phyloP scores from a whole-genome alignment of 2,329 filamentous ascomycete genomes.

The Dissoconium aciculare region DNA sequence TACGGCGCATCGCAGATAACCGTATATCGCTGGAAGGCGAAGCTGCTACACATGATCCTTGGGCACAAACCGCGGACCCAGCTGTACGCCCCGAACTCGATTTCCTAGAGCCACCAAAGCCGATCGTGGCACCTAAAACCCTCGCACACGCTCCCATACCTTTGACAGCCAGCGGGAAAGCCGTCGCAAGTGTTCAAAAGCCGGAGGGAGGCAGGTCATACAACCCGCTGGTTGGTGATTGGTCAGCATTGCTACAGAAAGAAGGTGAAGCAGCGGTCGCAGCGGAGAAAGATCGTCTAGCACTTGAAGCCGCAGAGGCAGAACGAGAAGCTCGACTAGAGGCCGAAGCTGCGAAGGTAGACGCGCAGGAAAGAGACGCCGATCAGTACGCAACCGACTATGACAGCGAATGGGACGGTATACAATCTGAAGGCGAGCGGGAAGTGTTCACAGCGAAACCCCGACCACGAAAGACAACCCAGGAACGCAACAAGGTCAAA shows the following conservation, averaged over 20 bases:
- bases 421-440: constrained; percentile 42
- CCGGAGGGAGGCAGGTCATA: constrained; percentile 79
- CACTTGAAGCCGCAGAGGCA: constrained; percentile 50
- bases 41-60: constrained; percentile 59
- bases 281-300: constrained; percentile 59
- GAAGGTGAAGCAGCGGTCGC: constrained; percentile 69
- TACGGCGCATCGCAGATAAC: constrained; percentile 55
- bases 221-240: constrained; percentile 79
- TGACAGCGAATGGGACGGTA: constrained; percentile 61
- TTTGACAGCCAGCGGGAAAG: constrained; percentile 66
- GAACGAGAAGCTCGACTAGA: constrained; percentile 53
- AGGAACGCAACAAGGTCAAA: constrained; percentile 77
- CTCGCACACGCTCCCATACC: constrained; percentile 65
- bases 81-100: constrained; percentile 40
- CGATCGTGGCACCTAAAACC: constrained; percentile 58
- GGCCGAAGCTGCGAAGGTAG: constrained; percentile 61
- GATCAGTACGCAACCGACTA: constrained; percentile 43
- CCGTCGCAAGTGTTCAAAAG: constrained; percentile 60
- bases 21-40: constrained; percentile 40
- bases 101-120: constrained; percentile 48
- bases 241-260: constrained; percentile 57
- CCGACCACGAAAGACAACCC: constrained; percentile 69
- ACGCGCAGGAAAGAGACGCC: constrained; percentile 49
- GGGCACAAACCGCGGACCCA: constrained; percentile 42
- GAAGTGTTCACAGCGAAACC: constrained; percentile 51